phyloP scores from a whole-genome alignment of 352 stramenopile species.

The Phytophthora sansomeana region DNA sequence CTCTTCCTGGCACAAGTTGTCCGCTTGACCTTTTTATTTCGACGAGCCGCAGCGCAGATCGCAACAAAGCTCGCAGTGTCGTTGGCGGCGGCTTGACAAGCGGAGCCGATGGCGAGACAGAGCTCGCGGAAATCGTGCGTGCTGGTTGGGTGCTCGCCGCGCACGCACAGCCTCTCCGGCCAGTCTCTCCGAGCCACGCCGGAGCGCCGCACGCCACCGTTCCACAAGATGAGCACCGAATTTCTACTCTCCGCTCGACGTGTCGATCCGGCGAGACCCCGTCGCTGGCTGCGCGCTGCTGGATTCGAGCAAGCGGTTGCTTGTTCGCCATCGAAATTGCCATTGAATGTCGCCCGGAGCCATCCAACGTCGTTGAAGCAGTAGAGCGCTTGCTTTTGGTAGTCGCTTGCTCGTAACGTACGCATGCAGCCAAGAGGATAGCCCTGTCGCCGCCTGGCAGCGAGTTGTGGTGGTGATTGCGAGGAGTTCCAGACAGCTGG shows the following conservation, averaged over 20 bases:
- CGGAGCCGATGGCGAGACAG: background rate
- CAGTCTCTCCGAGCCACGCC: background rate
- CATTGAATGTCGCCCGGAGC: slow-evolving; percentile 3
- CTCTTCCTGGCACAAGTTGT: background rate
- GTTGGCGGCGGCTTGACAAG: slow-evolving; percentile 13
- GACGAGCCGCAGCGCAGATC: background rate
- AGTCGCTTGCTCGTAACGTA: slow-evolving; percentile 38
- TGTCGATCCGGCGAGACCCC: slow-evolving; percentile 17
- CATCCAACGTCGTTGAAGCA: background rate
- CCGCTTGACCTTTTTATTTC: slow-evolving; percentile 35
- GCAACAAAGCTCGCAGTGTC: slow-evolving; percentile 14
- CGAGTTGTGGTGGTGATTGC: slow-evolving; percentile 18
- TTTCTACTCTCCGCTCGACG: slow-evolving; percentile 18
- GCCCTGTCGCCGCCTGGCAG: slow-evolving; percentile 12
- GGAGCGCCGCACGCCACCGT: slow-evolving; percentile 16
- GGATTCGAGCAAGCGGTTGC: slow-evolving; percentile 30
- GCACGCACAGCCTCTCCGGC: background rate
- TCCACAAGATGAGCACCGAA: slow-evolving; percentile 24
- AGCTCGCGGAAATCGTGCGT: background rate
- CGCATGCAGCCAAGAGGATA: slow-evolving; percentile 30
- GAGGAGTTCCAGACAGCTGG: slow-evolving; percentile 25
- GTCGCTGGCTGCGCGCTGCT: slow-evolving; percentile 13
- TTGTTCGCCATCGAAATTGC: slow-evolving; percentile 28
- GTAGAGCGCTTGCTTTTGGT: slow-evolving; percentile 32
- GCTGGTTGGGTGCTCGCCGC: background rate